Evolutionary conservation across 768 basidiomycete genomes (phyloP).

Genomic region (Boletus tomentosulus): DNA sequence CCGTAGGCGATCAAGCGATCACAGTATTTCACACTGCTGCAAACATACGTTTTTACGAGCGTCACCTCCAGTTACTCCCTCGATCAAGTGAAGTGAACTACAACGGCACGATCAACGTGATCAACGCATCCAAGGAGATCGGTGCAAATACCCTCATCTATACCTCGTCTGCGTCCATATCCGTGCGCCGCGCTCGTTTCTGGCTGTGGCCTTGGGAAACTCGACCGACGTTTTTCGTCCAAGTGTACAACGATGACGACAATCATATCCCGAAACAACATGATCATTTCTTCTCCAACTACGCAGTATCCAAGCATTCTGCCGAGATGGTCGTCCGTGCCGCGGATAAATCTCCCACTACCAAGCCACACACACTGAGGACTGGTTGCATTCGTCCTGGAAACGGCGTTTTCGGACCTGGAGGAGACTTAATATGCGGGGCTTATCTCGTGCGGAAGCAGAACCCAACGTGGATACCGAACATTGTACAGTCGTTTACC

Average conservation of each 20-base stretch:
- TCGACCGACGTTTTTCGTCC: slow-evolving; percentile 53
- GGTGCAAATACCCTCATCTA: slow-evolving; percentile 61
- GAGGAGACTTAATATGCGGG: slow-evolving; percentile 66
- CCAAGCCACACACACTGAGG: slow-evolving; percentile 38
- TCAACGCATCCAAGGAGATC: slow-evolving; percentile 50
- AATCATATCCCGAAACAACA: slow-evolving; percentile 46
- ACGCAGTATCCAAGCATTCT: slow-evolving; percentile 59
- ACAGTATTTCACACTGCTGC: slow-evolving; percentile 78
- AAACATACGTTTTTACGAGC: slow-evolving; percentile 76
- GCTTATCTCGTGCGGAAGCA: slow-evolving; percentile 55
- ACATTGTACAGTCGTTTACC: slow-evolving; percentile 57
- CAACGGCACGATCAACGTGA: slow-evolving; percentile 60
- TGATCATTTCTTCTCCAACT: slow-evolving; percentile 72
- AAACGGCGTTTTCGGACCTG: slow-evolving; percentile 71
- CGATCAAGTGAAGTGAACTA: slow-evolving; percentile 63
- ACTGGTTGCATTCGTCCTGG: slow-evolving; percentile 79
- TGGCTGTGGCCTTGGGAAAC: slow-evolving; percentile 76
- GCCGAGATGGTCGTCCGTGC: slow-evolving; percentile 50
- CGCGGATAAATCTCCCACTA: slow-evolving; percentile 36
- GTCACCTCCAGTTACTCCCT: slow-evolving; percentile 44
- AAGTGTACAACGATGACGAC: slow-evolving; percentile 63
- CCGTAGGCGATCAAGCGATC: slow-evolving; percentile 30
- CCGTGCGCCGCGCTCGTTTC: slow-evolving; percentile 53
- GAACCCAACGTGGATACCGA: slow-evolving; percentile 60
- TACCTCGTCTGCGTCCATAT: slow-evolving; percentile 70